Conservation (phyloP, 2,329 filamentous ascomycete genomes). For the Nothophoma quercina region DNA sequence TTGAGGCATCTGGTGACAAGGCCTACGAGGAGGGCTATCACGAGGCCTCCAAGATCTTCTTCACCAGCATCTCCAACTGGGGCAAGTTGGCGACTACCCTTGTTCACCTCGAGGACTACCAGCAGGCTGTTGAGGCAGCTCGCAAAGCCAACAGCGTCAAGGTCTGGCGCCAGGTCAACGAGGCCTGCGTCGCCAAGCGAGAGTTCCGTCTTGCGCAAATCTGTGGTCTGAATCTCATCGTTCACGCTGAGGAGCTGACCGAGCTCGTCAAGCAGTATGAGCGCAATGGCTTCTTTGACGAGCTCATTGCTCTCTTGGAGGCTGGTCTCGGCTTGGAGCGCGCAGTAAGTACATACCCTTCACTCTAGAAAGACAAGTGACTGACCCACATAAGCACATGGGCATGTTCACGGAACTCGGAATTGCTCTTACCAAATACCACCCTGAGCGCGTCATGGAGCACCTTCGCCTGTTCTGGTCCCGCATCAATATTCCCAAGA, state of each 20-base stretch:
- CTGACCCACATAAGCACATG: no score
- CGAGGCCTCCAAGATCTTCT: slow-evolving; percentile 99
- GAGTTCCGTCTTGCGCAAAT: slow-evolving; percentile 99
- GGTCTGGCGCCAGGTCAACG: slow-evolving; percentile 98
- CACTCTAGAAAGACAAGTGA: no score
- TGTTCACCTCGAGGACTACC: slow-evolving; percentile 96
- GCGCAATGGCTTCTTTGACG: slow-evolving; percentile 95
- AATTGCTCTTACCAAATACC: slow-evolving; percentile 91
- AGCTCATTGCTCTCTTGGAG: slow-evolving; percentile 92
- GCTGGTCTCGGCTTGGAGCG: slow-evolving; percentile 92
- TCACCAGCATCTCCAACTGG: slow-evolving; percentile 98
- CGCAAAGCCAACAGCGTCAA: slow-evolving; percentile 99
- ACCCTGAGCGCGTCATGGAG: slow-evolving; percentile 96
- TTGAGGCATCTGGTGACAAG: slow-evolving; percentile 97
- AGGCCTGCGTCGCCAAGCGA: slow-evolving; percentile 95
- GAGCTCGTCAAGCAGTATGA: slow-evolving; percentile 97
- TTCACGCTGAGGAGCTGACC: slow-evolving; percentile 94
- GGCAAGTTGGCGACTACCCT: slow-evolving; percentile 97
- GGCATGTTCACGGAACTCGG: slow-evolving; percentile 95
- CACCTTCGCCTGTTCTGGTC: slow-evolving; percentile 99
- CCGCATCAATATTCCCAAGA: slow-evolving; percentile 96
- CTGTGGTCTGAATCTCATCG: slow-evolving; percentile 96
- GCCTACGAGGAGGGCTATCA: slow-evolving; percentile 93
- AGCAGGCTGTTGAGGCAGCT: slow-evolving; percentile 95
- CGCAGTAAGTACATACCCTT: slow-evolving; percentile 38